Base-by-base conservation (phyloP, 139 green algal genomes). In the Chlorella sp. region DNA sequence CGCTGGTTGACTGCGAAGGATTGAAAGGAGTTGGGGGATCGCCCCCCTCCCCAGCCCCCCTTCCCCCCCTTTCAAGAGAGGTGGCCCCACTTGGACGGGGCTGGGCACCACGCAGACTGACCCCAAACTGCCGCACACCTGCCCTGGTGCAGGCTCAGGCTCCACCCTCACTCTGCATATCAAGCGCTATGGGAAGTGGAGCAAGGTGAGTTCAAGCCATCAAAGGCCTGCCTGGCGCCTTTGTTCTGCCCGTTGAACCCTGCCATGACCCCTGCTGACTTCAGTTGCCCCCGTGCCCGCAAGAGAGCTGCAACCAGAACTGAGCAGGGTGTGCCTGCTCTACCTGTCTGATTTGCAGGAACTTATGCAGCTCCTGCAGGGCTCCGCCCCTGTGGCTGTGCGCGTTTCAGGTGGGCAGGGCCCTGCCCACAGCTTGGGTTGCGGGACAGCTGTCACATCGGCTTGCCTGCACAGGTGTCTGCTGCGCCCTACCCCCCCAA, bases 121-220 rank as follows among this genome's bases (percentile, higher is more conserved):
- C 21, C 11, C 64, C 64, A 5, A 32, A 9, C 64, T 71, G 7
- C 64, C 64, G 21, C 64, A 71, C 64, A 2, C 11, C 11, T 71
- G 21, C 64, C 64, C 5, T 28, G 64, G 11, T 71, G 80, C 48
- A 85, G 82, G 60, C 60, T 2, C 18, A 4, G 48, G 53, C 0
- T 60, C 71, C 30, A 40, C 71, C 18, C 76, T 91, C 1, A 87
- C 66, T 11, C 61, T 93, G 32, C 42, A 68, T 79, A 93, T 93
- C 84, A 93, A 93, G 78, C 36, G 68, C 36, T 92, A 93, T 19
- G 91, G 91, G 3, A 64, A 60, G 42, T 93, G 83, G 81, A 90
- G 78, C 21, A 53, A 91, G 82, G 77, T 88, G 48, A 42, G 68
- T 18, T 9, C 26, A 30, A 16, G 36, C 34, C 5, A 26, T 15